phyloP scores from a whole-genome alignment of 2,329 filamentous ascomycete species.

The Uncinocarpus reesii region DNA sequence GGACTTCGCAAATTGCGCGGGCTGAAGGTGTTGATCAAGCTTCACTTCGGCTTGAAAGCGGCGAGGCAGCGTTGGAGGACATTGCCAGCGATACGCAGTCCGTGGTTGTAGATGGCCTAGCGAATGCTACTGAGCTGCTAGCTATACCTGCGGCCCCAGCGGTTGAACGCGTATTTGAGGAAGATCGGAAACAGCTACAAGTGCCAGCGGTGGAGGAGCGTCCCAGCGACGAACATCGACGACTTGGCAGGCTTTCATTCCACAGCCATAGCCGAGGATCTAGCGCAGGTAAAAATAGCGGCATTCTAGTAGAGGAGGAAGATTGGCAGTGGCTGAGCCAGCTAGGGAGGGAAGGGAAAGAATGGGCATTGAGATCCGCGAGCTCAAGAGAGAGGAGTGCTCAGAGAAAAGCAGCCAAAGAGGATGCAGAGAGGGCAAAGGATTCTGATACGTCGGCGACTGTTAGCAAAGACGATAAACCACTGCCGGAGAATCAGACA shows the following conservation, averaged over 20 bases:
- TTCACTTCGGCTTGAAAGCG: slow-evolving; percentile 15
- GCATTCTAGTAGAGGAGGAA: slow-evolving; percentile 22
- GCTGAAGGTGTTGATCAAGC: slow-evolving; percentile 1
- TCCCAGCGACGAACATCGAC: neutral
- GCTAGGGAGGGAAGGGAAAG: slow-evolving; percentile 19
- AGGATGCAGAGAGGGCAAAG: neutral
- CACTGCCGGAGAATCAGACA: neutral
- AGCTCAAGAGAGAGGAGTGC: slow-evolving; percentile 14
- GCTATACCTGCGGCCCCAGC: slow-evolving; percentile 17
- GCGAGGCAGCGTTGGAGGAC: slow-evolving; percentile 12
- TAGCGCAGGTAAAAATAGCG: slow-evolving; percentile 17
- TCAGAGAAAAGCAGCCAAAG: slow-evolving; percentile 3
- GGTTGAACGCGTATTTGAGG: slow-evolving; percentile 6
- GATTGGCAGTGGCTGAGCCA: slow-evolving; percentile 22
- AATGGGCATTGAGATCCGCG: slow-evolving; percentile 17
- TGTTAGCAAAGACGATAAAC: neutral
- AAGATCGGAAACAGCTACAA: slow-evolving; percentile 8
- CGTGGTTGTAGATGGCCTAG: slow-evolving; percentile 19
- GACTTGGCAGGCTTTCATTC: slow-evolving; percentile 9
- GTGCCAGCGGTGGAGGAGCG: slow-evolving; percentile 6
- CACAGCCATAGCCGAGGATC: slow-evolving; percentile 15
- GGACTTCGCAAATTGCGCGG: slow-evolving; percentile 30
- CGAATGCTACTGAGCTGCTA: slow-evolving; percentile 19
- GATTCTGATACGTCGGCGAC: neutral
- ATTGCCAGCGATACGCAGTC: slow-evolving; percentile 11